Conservation (phyloP, 164 flowering plant genomes). For the Platanus orientalis region DNA sequence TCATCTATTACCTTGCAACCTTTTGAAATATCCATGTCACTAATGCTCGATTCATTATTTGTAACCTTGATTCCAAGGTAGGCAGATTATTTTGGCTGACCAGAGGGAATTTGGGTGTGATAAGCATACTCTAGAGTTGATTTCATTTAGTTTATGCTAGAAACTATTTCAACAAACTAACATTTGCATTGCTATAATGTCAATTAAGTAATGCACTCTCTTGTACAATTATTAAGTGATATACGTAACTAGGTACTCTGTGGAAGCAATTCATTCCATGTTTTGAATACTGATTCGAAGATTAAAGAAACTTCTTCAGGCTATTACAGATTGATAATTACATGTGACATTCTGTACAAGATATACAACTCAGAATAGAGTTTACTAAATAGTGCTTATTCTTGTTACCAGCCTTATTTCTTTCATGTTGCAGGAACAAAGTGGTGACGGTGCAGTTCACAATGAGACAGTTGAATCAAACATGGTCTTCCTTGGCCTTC, state of each 20-base stretch:
- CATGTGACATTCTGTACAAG: neutral
- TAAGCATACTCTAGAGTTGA: neutral
- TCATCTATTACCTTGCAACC: too few species aligned
- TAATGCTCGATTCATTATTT: too few species aligned
- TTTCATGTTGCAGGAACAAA: constrained; percentile 31
- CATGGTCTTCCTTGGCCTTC: constrained; percentile 67
- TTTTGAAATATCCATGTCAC: too few species aligned
- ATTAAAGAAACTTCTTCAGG: neutral
- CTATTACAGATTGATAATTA: neutral
- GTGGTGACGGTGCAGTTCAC: constrained; percentile 3
- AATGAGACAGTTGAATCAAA: constrained; percentile 43
- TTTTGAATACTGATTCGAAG: neutral
- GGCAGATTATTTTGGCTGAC: too few species aligned
- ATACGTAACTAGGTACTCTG: neutral
- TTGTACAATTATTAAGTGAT: too few species aligned
- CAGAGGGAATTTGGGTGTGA: too few species aligned
- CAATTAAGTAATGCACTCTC: too few species aligned
- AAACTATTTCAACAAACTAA: too few species aligned
- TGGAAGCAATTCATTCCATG: neutral
- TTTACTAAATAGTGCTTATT: neutral
- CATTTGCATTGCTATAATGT: too few species aligned
- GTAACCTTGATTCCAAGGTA: too few species aligned
- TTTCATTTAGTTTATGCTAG: neutral
- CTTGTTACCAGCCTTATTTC: neutral
- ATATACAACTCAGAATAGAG: neutral